Base-by-base conservation (phyloP, 108 stramenopile genomes). In the Cyclostephanos tholiformis region DNA sequence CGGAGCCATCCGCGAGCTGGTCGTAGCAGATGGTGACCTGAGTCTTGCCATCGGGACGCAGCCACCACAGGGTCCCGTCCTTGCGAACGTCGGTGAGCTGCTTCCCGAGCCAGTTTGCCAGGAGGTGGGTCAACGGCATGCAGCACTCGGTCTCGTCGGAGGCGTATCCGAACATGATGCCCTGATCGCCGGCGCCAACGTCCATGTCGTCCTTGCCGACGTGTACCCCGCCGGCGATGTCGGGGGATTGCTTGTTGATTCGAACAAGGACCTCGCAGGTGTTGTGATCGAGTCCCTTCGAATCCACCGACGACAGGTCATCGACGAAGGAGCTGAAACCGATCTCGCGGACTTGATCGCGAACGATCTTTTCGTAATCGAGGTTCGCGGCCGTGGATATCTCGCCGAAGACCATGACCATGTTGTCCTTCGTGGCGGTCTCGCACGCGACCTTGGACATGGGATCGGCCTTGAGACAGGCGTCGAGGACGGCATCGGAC, bases 331-430 rank as follows among this genome's bases (percentile, higher is more conserved):
- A 90, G 82, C 90, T 90, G 93, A 97, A 98, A 26, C 97, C 97
- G 71, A 98, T 98, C 72, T 98, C 97, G 70, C 95, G 93, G 56
- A 98, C 86, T 64, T 95, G 91, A 62, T 97, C 97, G 50, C 97
- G 96, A 64, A 98, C 96, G 66, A 95, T 91, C 70, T 89, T 87
- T 80, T 98, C 97, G 91, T 98, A 98, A 87, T 98, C 96, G 52
- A 98, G 93, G 79, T 93, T 96, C 48, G 96, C 92, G 57, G 94
- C 78, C 51, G 97, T 98, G 79, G 96, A 94, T 84, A 98, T 98
- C 88, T 98, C 97, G 58, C 97, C 97, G 79, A 98, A 98, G 69
- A 97, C 96, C 97, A 98, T 98, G 66, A 98, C 96, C 97, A 98
- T 98, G 91, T 96, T 96, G 61, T 96, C 96, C 91, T 98, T 98